Conservation (phyloP, 805 yeast species). For the Sungouiella thailandica region DNA sequence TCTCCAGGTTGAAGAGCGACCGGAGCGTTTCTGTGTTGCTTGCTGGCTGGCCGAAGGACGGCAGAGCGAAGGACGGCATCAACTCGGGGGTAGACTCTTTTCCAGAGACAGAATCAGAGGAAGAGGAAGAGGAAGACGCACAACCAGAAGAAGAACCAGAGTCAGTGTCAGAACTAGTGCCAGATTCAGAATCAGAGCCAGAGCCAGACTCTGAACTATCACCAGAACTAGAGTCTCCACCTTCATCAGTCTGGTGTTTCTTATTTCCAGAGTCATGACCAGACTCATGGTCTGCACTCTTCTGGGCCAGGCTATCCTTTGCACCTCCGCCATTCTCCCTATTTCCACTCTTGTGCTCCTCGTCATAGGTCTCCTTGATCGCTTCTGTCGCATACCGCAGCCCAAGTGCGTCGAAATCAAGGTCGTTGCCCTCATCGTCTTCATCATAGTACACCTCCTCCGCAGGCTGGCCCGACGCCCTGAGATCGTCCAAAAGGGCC, state of each 20-base stretch:
- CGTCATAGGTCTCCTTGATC: constrained; percentile 20
- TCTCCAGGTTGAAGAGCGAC: constrained; percentile 46
- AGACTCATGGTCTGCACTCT: constrained; percentile 1
- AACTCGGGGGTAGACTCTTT: constrained; percentile 40
- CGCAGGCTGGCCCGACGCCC: constrained; percentile 18
- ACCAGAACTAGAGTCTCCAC: constrained; percentile 18
- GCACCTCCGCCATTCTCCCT: constrained; percentile 1
- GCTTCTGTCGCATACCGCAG: constrained; percentile 25
- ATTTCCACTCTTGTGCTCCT: constrained; percentile 18
- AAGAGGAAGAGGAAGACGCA: too few relatives aligned
- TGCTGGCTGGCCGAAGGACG: constrained; percentile 41
- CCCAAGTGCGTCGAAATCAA: constrained; percentile 28
- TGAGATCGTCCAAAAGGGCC: constrained; percentile 15
- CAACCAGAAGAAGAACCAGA: too few relatives aligned
- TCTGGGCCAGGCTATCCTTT: too few relatives aligned
- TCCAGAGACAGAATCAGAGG: background rate
- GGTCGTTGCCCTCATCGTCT: constrained; percentile 37
- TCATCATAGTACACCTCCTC: constrained; percentile 30
- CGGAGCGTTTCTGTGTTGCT: constrained; percentile 58
- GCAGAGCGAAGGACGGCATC: constrained; percentile 54
- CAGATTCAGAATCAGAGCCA: too few relatives aligned
- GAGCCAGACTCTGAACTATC: constrained; percentile 9
- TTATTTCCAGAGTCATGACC: background rate
- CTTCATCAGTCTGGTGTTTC: background rate
- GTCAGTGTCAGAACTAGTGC: too few relatives aligned